A percentile compares a stretch with the other conserved stretches of the same genome.
Evolutionary conservation across 345 rosid genomes (phyloP).

Genomic region (Corymbia maculata): DNA sequence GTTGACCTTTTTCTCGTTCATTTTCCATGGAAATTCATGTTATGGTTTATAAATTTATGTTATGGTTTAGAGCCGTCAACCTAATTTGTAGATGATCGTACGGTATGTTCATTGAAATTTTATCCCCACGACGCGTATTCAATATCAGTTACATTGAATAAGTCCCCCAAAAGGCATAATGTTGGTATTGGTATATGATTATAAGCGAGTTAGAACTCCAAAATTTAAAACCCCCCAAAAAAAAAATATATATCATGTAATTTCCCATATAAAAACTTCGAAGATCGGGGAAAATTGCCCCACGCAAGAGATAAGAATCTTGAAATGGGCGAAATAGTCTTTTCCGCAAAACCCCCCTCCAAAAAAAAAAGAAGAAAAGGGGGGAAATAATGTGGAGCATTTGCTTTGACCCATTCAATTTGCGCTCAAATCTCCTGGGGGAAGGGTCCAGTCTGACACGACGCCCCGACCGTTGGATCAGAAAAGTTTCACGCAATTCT

Average conservation of each 20-base stretch:
- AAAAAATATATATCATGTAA: background rate
- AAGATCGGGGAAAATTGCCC: background rate
- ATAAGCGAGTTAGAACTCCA: background rate
- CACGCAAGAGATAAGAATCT: background rate
- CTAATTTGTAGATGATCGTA: background rate
- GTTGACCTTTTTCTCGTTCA: background rate
- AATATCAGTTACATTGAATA: background rate
- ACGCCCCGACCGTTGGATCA: background rate
- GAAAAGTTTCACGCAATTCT: background rate
- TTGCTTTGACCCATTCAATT: background rate
- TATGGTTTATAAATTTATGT: fast-evolving
- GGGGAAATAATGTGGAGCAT: background rate
- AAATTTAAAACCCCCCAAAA: background rate
- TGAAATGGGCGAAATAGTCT: background rate
- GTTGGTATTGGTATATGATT: background rate
- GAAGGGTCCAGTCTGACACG: background rate
- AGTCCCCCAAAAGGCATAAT: background rate
- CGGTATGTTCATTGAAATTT: fast-evolving
- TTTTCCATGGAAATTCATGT: background rate
- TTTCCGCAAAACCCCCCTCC: background rate
- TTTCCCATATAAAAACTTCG: background rate
- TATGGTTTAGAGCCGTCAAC: fast-evolving
- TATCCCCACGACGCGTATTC: fast-evolving
- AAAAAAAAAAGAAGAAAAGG: too few species aligned
- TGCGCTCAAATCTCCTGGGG: background rate